These are phyloP conservation scores for Russula compacta DNA, from an alignment of 768 basidiomycete genomes.

Conservation along the genomic window DNA sequence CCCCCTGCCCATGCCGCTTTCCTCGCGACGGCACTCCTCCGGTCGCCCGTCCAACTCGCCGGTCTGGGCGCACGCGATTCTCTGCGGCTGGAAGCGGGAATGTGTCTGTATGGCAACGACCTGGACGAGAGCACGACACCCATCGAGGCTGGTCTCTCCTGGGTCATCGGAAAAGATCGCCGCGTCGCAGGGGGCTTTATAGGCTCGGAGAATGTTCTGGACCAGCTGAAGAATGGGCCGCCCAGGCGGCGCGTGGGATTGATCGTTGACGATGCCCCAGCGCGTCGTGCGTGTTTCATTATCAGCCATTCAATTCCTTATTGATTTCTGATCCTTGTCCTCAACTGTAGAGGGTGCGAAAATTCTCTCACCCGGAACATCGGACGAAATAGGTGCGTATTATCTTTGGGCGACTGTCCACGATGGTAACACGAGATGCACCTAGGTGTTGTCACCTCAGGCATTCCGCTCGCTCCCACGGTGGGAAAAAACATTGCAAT, in stretches of 20 bases:
- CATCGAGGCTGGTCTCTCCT: slow-evolving; percentile 83
- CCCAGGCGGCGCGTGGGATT: slow-evolving; percentile 72
- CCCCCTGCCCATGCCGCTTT: slow-evolving; percentile 68
- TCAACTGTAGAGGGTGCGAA: slow-evolving; percentile 59
- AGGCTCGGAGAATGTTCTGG: slow-evolving; percentile 62
- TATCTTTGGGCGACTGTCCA: background rate
- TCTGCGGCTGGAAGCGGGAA: slow-evolving; percentile 89
- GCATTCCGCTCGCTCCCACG: slow-evolving; percentile 83
- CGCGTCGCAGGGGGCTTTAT: slow-evolving; percentile 65
- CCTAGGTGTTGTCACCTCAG: slow-evolving; percentile 76
- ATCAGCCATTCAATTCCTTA: background rate
- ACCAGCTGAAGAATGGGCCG: slow-evolving; percentile 75
- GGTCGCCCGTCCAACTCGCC: slow-evolving; percentile 65
- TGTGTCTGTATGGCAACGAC: slow-evolving; percentile 95
- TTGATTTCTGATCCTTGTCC: background rate
- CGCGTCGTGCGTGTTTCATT: slow-evolving; percentile 50
- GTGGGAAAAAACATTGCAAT: slow-evolving; percentile 90
- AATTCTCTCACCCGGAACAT: slow-evolving; percentile 48
- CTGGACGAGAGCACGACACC: slow-evolving; percentile 80
- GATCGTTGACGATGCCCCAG: slow-evolving; percentile 75
- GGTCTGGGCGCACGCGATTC: slow-evolving; percentile 92
- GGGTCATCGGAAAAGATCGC: slow-evolving; percentile 91
- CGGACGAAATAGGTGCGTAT: slow-evolving; percentile 52
- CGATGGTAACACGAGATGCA: background rate
- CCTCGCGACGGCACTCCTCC: slow-evolving; percentile 54